These are phyloP conservation scores for Trametes coccinea DNA, from an alignment of 768 basidiomycete species.

Conservation along the genomic window DNA sequence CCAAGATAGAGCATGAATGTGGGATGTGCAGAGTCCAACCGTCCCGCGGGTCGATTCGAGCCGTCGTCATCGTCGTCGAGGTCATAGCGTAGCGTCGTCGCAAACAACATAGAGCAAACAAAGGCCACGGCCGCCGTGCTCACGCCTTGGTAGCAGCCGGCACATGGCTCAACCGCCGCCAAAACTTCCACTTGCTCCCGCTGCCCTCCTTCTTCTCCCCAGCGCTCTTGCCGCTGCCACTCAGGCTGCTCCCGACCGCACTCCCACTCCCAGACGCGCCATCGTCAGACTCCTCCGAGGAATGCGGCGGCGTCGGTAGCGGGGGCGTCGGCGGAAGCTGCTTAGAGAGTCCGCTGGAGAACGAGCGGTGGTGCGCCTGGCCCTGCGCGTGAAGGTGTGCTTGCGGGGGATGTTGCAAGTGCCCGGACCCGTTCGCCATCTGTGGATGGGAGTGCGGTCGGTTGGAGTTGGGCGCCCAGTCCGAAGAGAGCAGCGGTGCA, in stretches of 20 bases:
- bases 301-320: slow-evolving; percentile 35
- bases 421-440: not conserved
- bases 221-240: not conserved
- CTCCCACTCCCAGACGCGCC: not conserved
- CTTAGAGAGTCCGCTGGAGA: not conserved
- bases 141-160: slow-evolving; percentile 13
- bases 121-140: not conserved
- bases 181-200: slow-evolving; percentile 15
- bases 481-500: slow-evolving; percentile 1
- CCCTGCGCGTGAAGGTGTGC: no score
- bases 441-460: not conserved
- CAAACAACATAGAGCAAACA: not conserved
- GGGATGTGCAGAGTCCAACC: not conserved
- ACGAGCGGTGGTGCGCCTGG: not conserved
- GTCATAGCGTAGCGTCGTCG: not conserved
- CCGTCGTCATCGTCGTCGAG: not conserved
- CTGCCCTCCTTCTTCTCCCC: not conserved
- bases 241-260: not conserved
- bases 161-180: slow-evolving; percentile 11
- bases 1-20: not conserved
- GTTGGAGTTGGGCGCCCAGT: not conserved
- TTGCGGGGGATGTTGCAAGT: no score
- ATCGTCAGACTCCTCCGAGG: slow-evolving; percentile 27
- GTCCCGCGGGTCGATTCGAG: not conserved
- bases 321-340: not conserved